Percentiles rank a stretch among this genome's conserved stretches.
Conservation (phyloP, 2,329 filamentous ascomycete genomes). For the Colletotrichum lentis region DNA sequence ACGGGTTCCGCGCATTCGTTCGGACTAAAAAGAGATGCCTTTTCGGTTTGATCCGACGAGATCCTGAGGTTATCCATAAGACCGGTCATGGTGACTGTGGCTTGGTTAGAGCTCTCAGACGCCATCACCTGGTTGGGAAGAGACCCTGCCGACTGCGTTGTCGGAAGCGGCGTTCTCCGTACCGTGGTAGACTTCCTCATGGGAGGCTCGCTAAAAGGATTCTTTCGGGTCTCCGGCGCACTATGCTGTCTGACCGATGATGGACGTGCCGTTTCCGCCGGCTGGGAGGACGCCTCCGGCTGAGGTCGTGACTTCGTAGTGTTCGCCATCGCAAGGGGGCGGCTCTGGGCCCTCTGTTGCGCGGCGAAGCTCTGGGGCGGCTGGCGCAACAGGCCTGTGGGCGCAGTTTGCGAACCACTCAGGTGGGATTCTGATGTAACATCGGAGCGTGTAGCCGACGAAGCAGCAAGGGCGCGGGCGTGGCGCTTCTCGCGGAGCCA, state of each 20-base stretch:
- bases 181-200: conserved; percentile 26
- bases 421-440: conserved; percentile 48
- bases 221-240: conserved; percentile 29
- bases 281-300: conserved; percentile 21
- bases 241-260: conserved; percentile 34
- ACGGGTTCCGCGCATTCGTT: conserved; percentile 61
- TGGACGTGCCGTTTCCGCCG: conserved; percentile 27
- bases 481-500: conserved; percentile 63
- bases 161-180: conserved; percentile 35
- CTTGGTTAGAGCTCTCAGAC: conserved; percentile 24
- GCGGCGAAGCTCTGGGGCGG: conserved; percentile 72
- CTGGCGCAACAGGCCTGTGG: conserved; percentile 58
- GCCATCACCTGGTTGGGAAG: conserved; percentile 28
- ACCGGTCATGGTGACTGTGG: conserved; percentile 33
- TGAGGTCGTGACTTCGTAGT: conserved; percentile 45
- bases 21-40: conserved; percentile 64
- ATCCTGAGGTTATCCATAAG: conserved; percentile 41
- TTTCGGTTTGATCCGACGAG: conserved; percentile 42
- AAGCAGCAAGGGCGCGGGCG: conserved; percentile 37
- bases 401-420: conserved; percentile 46
- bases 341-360: conserved; percentile 68
- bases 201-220: conserved; percentile 29
- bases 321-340: conserved; percentile 48
- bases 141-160: conserved; percentile 34
- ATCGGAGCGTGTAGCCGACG: conserved; percentile 34